phyloP scores from a whole-genome alignment of 441 rosid genomes.

The Dalechampia spathulata region DNA sequence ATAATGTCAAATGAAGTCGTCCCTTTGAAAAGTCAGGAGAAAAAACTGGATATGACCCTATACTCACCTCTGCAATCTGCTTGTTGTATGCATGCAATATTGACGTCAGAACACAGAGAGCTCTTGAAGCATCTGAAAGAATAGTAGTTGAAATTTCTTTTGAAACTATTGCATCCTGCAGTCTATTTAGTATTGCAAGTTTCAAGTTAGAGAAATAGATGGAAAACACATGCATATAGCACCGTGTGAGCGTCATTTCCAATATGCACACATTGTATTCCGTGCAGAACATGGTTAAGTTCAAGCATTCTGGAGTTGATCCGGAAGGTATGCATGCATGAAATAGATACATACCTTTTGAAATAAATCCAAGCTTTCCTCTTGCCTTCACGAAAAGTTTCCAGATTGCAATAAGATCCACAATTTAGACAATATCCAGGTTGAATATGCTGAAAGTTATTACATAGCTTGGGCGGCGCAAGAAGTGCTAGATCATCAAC shows the following conservation, averaged over 20 bases:
- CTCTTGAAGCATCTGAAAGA: conserved; percentile 46
- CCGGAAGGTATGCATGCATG: not conserved
- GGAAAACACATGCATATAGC: not conserved
- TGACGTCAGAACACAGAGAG: conserved; percentile 46
- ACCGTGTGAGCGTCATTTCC: not conserved
- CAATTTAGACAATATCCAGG: conserved; percentile 63
- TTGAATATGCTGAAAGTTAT: conserved; percentile 19
- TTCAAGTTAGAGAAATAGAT: not conserved
- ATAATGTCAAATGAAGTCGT: not conserved
- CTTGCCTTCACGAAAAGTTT: conserved; percentile 32
- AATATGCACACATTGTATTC: not conserved
- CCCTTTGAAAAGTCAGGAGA: not conserved
- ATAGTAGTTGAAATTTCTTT: conserved; percentile 26
- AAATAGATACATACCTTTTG: conserved; percentile 35
- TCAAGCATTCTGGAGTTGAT: not conserved
- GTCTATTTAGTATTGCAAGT: conserved; percentile 25
- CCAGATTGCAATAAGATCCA: conserved; percentile 38
- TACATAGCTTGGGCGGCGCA: conserved; percentile 21
- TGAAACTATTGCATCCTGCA: conserved; percentile 39
- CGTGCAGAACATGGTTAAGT: not conserved
- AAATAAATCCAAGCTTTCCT: conserved; percentile 48
- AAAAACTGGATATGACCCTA: not conserved
- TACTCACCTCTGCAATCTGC: conserved; percentile 73
- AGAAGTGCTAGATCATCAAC: conserved; percentile 29
- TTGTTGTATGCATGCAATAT: conserved; percentile 63